phyloP scores from a whole-genome alignment of 805 yeast species.

The Saturnispora sanitii region DNA sequence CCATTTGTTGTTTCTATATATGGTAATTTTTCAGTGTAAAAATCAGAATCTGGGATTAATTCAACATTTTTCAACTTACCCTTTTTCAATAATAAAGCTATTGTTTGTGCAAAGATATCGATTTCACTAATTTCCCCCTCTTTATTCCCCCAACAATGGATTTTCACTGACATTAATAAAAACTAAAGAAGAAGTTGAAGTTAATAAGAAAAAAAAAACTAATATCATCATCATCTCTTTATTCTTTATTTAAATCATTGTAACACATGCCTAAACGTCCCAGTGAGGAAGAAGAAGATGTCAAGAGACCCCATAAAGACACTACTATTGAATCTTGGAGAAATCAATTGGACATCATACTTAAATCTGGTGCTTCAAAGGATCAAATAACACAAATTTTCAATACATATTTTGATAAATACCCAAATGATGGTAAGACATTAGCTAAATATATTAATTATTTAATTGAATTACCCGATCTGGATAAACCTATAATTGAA shows the following conservation, averaged over 20 bases:
- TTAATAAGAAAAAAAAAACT: not conserved
- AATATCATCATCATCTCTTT: not conserved
- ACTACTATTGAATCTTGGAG: slow-evolving; percentile 32
- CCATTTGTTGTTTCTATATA: slow-evolving; percentile 5
- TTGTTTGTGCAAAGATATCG: slow-evolving; percentile 1
- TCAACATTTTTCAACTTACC: slow-evolving; percentile 1
- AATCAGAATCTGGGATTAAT: slow-evolving; percentile 8
- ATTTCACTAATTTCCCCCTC: slow-evolving; percentile 1
- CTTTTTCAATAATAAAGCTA: not conserved
- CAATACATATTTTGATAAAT: slow-evolving; percentile 50
- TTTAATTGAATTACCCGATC: slow-evolving; percentile 30
- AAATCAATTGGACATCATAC: slow-evolving; percentile 40
- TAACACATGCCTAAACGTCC: slow-evolving; percentile 22
- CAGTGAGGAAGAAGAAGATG: slow-evolving; percentile 23
- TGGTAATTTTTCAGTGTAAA: slow-evolving; percentile 6
- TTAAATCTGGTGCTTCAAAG: slow-evolving; percentile 24
- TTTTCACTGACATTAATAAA: not conserved
- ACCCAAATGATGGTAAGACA: slow-evolving; percentile 58
- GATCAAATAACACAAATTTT: slow-evolving; percentile 47
- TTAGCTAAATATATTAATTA: slow-evolving; percentile 68
- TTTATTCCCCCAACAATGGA: slow-evolving; percentile 7
- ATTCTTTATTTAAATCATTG: slow-evolving; percentile 1
- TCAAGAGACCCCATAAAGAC: slow-evolving; percentile 47
- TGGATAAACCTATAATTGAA: slow-evolving; percentile 58
- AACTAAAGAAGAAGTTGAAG: not conserved